Evolutionary conservation across 163 green algal genomes (phyloP).

Genomic region (Prototheca wickerhamii): DNA sequence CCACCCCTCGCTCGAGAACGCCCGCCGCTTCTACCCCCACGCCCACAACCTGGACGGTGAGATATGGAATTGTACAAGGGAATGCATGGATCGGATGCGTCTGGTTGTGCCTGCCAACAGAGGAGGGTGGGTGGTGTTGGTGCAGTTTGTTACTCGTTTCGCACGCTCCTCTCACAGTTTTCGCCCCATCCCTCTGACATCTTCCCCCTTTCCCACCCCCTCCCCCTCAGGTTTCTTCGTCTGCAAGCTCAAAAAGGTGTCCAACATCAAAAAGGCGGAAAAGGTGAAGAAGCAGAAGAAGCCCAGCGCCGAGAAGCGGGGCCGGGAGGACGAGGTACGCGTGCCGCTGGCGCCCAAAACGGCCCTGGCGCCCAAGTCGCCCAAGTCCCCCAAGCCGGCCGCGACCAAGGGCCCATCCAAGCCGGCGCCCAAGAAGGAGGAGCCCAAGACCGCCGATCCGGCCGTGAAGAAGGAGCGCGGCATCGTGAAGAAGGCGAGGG

Average conservation of each 20-base stretch:
- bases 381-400: not conserved
- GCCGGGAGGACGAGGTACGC: conserved; percentile 2
- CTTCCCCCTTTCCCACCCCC: not conserved
- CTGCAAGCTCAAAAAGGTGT: conserved; percentile 92
- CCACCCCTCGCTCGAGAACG: conserved; percentile 78
- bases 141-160: no score
- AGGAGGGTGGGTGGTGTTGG: not conserved
- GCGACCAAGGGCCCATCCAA: not conserved
- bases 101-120: not conserved
- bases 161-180: no score
- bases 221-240: conserved; percentile 84
- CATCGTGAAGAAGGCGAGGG: conserved; percentile 30
- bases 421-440: conserved; percentile 5
- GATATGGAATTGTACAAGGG: no score
- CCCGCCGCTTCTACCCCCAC: conserved; percentile 94
- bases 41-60: conserved; percentile 96
- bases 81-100: not conserved
- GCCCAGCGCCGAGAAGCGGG: not conserved
- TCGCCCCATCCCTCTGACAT: not conserved
- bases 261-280: conserved; percentile 43
- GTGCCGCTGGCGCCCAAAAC: not conserved
- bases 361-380: not conserved
- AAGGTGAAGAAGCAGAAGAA: conserved; percentile 1
- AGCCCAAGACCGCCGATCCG: no score
- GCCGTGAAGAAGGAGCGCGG: conserved; percentile 28